Evolutionary conservation across 2,329 filamentous ascomycete genomes (phyloP).

Genomic region (Thielaviopsis populi): DNA sequence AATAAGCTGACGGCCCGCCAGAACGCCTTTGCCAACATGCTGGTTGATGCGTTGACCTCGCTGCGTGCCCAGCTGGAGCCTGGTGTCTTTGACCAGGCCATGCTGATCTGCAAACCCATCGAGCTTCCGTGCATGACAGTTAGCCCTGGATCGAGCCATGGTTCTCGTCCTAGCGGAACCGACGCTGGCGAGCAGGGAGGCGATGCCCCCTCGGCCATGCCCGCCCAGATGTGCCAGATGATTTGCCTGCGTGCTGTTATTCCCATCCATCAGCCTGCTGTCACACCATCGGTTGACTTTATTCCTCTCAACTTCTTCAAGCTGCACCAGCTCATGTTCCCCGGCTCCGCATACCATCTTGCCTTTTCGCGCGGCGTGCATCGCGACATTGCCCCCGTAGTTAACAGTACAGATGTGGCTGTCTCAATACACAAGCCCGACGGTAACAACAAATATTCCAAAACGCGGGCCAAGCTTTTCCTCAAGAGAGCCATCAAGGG

Average conservation of each 20-base stretch:
- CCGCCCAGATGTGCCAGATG: constrained; percentile 22
- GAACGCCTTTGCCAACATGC: constrained; percentile 30
- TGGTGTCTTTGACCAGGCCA: constrained; percentile 31
- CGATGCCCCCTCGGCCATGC: not conserved
- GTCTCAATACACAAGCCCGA: not conserved
- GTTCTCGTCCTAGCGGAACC: not conserved
- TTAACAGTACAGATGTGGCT: constrained; percentile 22
- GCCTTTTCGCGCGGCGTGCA: constrained; percentile 46
- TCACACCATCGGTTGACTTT: constrained; percentile 40
- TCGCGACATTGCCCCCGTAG: constrained; percentile 41
- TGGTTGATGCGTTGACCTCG: constrained; percentile 30
- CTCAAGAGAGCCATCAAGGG: constrained; percentile 11
- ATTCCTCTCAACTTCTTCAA: constrained; percentile 51
- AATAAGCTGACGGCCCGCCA: constrained; percentile 28
- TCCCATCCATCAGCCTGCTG: constrained; percentile 37
- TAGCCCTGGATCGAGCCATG: not conserved
- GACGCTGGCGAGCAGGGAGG: not conserved
- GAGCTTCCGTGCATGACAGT: constrained; percentile 27
- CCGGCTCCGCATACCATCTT: constrained; percentile 38
- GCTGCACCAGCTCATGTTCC: constrained; percentile 47
- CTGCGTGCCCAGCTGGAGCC: constrained; percentile 31
- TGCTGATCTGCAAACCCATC: constrained; percentile 30
- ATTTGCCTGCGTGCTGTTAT: constrained; percentile 47
- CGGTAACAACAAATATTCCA: not conserved
- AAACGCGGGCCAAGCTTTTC: constrained; percentile 1